Conservation (phyloP, 768 basidiomycete species). For the Kwoniella heveanensis region DNA sequence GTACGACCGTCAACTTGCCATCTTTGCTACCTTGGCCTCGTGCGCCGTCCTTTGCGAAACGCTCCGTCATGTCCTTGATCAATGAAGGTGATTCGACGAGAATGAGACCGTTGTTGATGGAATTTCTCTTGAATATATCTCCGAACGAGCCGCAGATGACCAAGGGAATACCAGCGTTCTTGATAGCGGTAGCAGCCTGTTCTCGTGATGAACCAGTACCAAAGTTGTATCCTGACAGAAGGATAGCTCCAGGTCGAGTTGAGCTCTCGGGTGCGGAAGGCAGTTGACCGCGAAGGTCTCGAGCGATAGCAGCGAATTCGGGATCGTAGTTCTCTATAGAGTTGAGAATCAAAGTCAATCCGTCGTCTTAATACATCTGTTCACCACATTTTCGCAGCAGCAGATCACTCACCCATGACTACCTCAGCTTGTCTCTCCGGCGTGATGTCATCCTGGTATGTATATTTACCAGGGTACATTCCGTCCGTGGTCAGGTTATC, state of each 20-base stretch:
- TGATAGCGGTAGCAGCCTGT: constrained; percentile 96
- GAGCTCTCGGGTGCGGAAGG: constrained; percentile 39
- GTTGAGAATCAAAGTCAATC: background rate
- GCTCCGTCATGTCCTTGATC: constrained; percentile 75
- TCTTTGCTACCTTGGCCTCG: constrained; percentile 76
- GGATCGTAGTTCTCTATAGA: constrained; percentile 88
- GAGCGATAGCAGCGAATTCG: constrained; percentile 72
- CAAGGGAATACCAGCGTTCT: constrained; percentile 85
- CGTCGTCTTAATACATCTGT: too few relatives aligned
- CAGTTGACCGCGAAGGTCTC: constrained; percentile 54
- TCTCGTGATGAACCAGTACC: constrained; percentile 98
- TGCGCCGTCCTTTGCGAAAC: constrained; percentile 71
- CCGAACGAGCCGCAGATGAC: constrained; percentile 98
- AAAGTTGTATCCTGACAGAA: constrained; percentile 95
- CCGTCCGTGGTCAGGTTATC: constrained; percentile 98
- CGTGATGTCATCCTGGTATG: constrained; percentile 98
- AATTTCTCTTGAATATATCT: constrained; percentile 98
- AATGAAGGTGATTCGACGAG: constrained; percentile 91
- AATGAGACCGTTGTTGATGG: constrained; percentile 96
- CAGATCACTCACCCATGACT: constrained; percentile 67
- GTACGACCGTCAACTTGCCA: constrained; percentile 78
- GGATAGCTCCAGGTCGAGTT: constrained; percentile 68
- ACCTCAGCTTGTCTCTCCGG: constrained; percentile 90
- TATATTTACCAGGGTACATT: constrained; percentile 98
- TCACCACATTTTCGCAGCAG: too few relatives aligned